Conservation (phyloP, 2,329 filamentous ascomycete genomes). For the Aspergillus sp. region DNA sequence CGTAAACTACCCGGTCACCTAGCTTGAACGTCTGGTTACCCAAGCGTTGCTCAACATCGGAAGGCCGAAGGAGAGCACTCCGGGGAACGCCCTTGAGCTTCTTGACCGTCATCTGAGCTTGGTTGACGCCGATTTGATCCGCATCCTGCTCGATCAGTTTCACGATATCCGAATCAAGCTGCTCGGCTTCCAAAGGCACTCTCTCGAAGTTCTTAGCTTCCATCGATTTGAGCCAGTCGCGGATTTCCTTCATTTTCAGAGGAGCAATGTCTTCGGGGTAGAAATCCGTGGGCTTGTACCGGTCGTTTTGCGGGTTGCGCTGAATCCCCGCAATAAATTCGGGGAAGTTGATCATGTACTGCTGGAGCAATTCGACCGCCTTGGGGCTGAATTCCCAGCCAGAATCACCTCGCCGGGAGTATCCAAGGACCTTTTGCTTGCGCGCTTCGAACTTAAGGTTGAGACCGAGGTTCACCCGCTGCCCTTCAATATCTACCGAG, state of each 20-base stretch:
- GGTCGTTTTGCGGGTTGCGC: slow-evolving; percentile 78
- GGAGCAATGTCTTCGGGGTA: slow-evolving; percentile 74
- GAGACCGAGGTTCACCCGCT: slow-evolving; percentile 84
- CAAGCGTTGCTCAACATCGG: slow-evolving; percentile 90
- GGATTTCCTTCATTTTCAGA: slow-evolving; percentile 87
- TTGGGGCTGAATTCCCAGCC: slow-evolving; percentile 96
- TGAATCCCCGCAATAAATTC: slow-evolving; percentile 92
- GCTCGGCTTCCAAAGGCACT: slow-evolving; percentile 94
- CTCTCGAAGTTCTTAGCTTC: slow-evolving; percentile 90
- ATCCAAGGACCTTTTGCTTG: slow-evolving; percentile 93
- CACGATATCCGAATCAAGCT: slow-evolving; percentile 89
- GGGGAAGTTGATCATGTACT: slow-evolving; percentile 92
- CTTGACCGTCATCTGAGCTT: slow-evolving; percentile 59
- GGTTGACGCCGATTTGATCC: slow-evolving; percentile 59
- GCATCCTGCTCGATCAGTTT: slow-evolving; percentile 75
- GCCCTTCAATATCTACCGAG: slow-evolving; percentile 75
- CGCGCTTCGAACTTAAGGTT: slow-evolving; percentile 97
- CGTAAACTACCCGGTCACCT: slow-evolving; percentile 90
- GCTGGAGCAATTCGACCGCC: slow-evolving; percentile 74
- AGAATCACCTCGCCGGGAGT: slow-evolving; percentile 78
- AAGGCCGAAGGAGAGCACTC: slow-evolving; percentile 84
- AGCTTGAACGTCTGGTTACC: slow-evolving; percentile 79
- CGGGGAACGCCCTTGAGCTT: slow-evolving; percentile 80
- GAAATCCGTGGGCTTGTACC: slow-evolving; percentile 81
- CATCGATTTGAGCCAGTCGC: slow-evolving; percentile 85